Base-by-base conservation (phyloP, 768 basidiomycete genomes). In the Termitomyces sp. region DNA sequence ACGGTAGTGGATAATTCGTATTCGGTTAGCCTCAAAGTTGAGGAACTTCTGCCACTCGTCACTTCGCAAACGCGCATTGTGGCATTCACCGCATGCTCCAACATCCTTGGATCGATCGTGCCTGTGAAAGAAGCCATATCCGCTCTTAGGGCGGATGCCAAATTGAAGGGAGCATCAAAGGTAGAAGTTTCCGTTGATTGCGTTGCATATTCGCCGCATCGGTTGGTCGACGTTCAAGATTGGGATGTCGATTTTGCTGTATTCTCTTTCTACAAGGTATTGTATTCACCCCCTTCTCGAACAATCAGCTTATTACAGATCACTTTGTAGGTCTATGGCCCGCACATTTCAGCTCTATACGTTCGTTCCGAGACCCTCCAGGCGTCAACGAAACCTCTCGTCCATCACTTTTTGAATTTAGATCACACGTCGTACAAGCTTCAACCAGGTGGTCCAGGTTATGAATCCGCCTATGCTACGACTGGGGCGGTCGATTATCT, bases 231-330 rank as follows among this genome's bases (percentile, higher is more conserved):
- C 62, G 89, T 90, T 16, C 80, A 77, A 57, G 83, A 79, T 47
- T 92, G 89, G 90, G 89, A 90, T 53, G 76, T 90, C 35, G 88
- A 93, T 61, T 90, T 83, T 65, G 81, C 78, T 47, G 82, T 83
- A 50, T 85, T 90, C 67, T 83, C 88, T 0, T 79, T 85, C 63
- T 92, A 91, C 75, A 92, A 91, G 82, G 90, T 86, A 46, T 11
- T 53, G 68, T 9, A 25, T 41, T 11, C 21, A 11, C 12, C 6
- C 5, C 50, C 35, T 34, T 6, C n/a, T 34, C 12, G 8, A 32
- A 47, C 11, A 6, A 21, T 17, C 17, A 10, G 43, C 12, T 34
- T 8, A 31, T 45, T 14, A 35, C 21, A 25, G 16, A 50, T 58
- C 21, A 23, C 23, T 23, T 21, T 5, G 6, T 58, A 91, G 89